phyloP scores from a whole-genome alignment of 2,329 filamentous ascomycete species.

The Calonectria crousiana region DNA sequence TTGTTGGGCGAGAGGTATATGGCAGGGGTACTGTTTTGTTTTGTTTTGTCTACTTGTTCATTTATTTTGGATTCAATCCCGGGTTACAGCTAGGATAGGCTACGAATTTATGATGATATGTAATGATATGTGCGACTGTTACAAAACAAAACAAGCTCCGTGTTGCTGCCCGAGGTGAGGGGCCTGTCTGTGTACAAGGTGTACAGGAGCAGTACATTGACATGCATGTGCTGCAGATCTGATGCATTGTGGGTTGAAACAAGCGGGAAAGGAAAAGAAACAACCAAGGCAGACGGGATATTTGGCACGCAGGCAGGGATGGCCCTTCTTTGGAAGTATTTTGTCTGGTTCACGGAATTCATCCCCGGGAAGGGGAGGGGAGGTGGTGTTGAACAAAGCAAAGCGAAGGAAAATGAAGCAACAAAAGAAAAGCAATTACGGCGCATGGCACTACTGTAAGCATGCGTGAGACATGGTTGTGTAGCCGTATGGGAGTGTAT shows the following conservation, averaged over 20 bases:
- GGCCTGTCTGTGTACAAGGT: neutral
- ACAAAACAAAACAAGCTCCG: slow-evolving; percentile 3
- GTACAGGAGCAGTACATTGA: neutral
- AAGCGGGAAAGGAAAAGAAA: neutral
- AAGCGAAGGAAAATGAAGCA: neutral
- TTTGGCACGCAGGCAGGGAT: neutral
- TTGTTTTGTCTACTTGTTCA: neutral
- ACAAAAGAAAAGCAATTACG: neutral
- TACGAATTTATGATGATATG: neutral
- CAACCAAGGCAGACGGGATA: neutral
- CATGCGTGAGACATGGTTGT: neutral
- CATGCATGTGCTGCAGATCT: neutral
- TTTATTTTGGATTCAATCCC: neutral
- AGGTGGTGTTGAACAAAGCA: neutral
- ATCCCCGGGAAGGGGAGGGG: neutral
- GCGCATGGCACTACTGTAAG: neutral
- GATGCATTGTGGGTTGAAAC: neutral
- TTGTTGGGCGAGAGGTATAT: neutral
- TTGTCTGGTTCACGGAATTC: slow-evolving; percentile 1
- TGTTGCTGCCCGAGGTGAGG: neutral
- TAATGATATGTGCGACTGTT: neutral
- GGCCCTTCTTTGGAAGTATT: neutral
- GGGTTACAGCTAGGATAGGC: neutral
- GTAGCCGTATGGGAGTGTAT: neutral
- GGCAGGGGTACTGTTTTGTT: slow-evolving; percentile 1